Base-by-base conservation (phyloP, 495 filamentous ascomycete species). In the Physcia stellaris region DNA sequence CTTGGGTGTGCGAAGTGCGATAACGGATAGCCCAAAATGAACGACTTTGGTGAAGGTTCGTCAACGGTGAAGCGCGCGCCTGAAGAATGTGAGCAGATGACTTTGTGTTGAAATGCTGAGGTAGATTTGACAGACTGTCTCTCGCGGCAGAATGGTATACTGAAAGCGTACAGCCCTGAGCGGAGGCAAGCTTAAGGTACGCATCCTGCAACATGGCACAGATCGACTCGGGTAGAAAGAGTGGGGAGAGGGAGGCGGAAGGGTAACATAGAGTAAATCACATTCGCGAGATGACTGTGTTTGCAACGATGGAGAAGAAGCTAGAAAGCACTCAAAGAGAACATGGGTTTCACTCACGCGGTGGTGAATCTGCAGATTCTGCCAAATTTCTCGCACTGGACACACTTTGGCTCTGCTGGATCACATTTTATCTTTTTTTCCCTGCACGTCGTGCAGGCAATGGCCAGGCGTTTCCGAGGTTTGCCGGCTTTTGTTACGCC, bases 401-500 rank as follows among this genome's bases (percentile, higher is more conserved):
- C 73, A 50, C 86, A 94, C 41, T 81, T 79, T 22, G 81, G 80
- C 40, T 76, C 74, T 45, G 83, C 86, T 5, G 85, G 86, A 42
- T 93, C 86, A 48, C 86, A 94, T 56, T 90, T 93, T 62, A 93
- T 90, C 66, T 94, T 94, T 73, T 94, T 94, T 58, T 93, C 85
- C 21, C 86, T 74, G 55, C 86, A 94, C 7, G 83, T 87, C 35
- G 88, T 66, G 51, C 86, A 94, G 12, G 86, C 86, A 46, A 90
- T 84, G 22, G 85, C 85, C 12, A 93, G 64, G 32, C 86, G 69
- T 57, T 94, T 94, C 45, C 86, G 71, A 23, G 86, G 84, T 55
- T 88, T 93, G 7, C 85, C 85, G 2, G 86, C 86, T 54, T 93
- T 94, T 17, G 86, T 94, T 18, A 92, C 72, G 1, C 86, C 86